Conservation (phyloP, 2,329 filamentous ascomycete species). For the Elsinoe fawcettii region DNA sequence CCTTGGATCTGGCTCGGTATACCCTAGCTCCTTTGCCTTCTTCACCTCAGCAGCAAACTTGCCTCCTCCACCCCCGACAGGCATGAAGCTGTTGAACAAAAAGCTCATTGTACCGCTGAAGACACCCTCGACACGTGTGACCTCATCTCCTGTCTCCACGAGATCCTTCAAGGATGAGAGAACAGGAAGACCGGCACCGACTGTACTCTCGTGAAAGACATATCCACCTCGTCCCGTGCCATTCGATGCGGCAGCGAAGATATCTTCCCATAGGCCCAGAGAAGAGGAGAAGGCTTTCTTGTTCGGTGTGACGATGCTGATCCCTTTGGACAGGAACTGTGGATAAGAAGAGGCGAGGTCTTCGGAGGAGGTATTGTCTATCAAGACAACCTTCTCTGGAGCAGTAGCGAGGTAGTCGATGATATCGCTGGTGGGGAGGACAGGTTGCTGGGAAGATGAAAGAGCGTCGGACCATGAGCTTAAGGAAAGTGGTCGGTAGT, state of each 20-base stretch:
- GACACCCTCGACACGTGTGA: slow-evolving; percentile 89
- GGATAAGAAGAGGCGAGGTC: slow-evolving; percentile 80
- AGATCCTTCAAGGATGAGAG: slow-evolving; percentile 90
- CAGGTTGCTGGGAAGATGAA: slow-evolving; percentile 53
- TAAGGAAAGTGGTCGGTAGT: slow-evolving; percentile 62
- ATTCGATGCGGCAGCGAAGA: slow-evolving; percentile 64
- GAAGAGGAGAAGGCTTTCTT: slow-evolving; percentile 93
- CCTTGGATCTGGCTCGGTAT: slow-evolving; percentile 80
- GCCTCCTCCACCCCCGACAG: slow-evolving; percentile 64
- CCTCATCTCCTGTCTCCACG: slow-evolving; percentile 85
- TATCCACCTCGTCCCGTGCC: slow-evolving; percentile 56
- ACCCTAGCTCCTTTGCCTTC: slow-evolving; percentile 87
- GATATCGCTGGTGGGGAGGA: slow-evolving; percentile 61
- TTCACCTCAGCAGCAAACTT: slow-evolving; percentile 87
- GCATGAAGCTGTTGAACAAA: slow-evolving; percentile 95
- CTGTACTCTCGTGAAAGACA: slow-evolving; percentile 90
- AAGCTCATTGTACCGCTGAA: slow-evolving; percentile 98
- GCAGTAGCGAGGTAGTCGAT: slow-evolving; percentile 70
- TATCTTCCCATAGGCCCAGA: slow-evolving; percentile 75
- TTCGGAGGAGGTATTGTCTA: slow-evolving; percentile 94
- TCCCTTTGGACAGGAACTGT: slow-evolving; percentile 66
- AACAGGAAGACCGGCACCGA: slow-evolving; percentile 86
- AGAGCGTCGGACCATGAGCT: slow-evolving; percentile 55
- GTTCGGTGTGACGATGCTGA: slow-evolving; percentile 92
- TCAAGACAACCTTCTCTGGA: slow-evolving; percentile 69